Percentiles rank a stretch among this genome's conserved stretches.
Conservation (phyloP, 116 monocot species). For the Posidonia oceanica region DNA sequence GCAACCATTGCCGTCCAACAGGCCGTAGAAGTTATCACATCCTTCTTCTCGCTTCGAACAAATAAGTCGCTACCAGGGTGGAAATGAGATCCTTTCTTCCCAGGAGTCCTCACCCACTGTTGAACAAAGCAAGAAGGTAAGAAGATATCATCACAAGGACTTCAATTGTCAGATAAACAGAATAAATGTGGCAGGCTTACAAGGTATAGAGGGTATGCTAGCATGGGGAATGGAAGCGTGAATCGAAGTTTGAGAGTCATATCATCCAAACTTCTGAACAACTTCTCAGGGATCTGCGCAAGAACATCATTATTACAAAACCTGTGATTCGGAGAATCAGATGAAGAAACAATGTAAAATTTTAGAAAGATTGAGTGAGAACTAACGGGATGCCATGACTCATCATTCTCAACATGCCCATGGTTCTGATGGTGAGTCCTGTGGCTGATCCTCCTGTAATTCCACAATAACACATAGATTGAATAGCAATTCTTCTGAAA, state of each 20-base stretch:
- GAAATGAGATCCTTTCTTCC: slow-evolving; percentile 79
- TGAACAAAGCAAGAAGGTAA: neutral
- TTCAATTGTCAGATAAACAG: no score
- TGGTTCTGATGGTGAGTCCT: slow-evolving; percentile 26
- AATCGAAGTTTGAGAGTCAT: slow-evolving; percentile 44
- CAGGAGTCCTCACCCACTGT: slow-evolving; percentile 42
- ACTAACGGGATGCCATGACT: slow-evolving; percentile 32
- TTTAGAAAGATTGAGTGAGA: neutral
- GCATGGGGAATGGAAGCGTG: slow-evolving; percentile 60
- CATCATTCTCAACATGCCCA: slow-evolving; percentile 26
- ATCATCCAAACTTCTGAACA: slow-evolving; percentile 42
- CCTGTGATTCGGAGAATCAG: neutral
- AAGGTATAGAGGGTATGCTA: slow-evolving; percentile 76
- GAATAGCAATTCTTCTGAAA: neutral
- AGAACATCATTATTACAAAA: neutral
- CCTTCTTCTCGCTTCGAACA: slow-evolving; percentile 51
- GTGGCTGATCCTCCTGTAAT: slow-evolving; percentile 26
- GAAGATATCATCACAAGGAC: neutral
- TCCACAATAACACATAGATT: neutral
- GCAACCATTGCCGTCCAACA: slow-evolving; percentile 49
- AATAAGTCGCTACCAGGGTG: slow-evolving; percentile 65
- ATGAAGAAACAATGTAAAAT: no score
- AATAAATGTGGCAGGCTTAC: slow-evolving; percentile 17
- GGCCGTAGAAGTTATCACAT: slow-evolving; percentile 59
- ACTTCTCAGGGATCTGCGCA: slow-evolving; percentile 49